These are phyloP conservation scores for Cyclospora cayetanensis DNA, from an alignment of 169 alveolate genomes.

Conservation along the genomic window DNA sequence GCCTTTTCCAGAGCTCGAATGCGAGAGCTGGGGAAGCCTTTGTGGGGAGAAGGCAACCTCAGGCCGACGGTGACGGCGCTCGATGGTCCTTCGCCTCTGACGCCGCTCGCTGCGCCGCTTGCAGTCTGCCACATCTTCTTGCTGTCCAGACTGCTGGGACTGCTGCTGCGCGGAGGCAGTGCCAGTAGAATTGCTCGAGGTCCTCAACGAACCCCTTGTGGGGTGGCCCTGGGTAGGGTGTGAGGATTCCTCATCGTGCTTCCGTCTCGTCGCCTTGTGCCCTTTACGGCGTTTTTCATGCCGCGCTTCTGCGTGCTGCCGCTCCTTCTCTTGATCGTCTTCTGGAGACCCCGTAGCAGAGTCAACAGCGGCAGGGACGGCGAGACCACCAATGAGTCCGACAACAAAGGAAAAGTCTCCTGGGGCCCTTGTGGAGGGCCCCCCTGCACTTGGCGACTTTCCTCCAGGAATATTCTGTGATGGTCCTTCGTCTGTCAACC, in stretches of 20 bases:
- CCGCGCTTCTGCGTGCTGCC: neutral
- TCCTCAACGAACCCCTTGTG: too few species aligned
- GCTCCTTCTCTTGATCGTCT: conserved; percentile 2
- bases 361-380: conserved; percentile 47
- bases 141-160: neutral
- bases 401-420: conserved; percentile 35
- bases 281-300: neutral
- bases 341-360: neutral
- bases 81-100: neutral
- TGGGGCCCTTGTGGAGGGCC: conserved; percentile 15
- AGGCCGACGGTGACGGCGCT: conserved; percentile 13
- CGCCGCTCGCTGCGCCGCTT: conserved; percentile 27
- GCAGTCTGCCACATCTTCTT: neutral
- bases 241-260: too few species aligned
- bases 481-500: neutral
- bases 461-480: neutral
- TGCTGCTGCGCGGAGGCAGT: neutral
- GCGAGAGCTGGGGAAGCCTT: too few species aligned
- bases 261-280: neutral
- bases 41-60: neutral
- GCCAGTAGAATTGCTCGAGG: too few species aligned
- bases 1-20: too few species aligned
- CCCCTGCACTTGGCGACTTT: neutral
- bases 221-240: too few species aligned
- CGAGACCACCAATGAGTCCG: conserved; percentile 40